phyloP scores from a whole-genome alignment of 441 rosid species.

The Bocquillonia castaneifolia region DNA sequence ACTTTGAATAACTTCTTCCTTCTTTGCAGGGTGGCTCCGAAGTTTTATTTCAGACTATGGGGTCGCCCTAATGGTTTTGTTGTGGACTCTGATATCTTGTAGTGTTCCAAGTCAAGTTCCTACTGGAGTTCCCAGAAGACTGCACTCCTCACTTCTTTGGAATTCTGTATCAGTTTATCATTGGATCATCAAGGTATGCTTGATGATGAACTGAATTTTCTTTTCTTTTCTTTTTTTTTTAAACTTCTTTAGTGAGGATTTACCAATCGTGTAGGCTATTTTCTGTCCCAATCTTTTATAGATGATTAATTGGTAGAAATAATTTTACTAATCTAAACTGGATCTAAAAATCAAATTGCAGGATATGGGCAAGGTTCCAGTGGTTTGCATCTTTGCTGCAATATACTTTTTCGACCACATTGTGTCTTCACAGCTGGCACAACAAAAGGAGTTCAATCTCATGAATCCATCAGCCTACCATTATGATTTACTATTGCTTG shows the following conservation, averaged over 20 bases:
- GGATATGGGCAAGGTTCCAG: conserved; percentile 76
- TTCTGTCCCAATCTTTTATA: not conserved
- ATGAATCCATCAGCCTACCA: conserved; percentile 82
- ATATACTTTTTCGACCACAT: conserved; percentile 86
- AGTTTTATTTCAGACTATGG: conserved; percentile 75
- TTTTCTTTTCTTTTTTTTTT: not conserved
- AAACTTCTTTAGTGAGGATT: conserved; percentile 10
- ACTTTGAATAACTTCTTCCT: not conserved
- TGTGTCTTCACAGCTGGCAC: conserved; percentile 88
- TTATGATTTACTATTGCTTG: conserved; percentile 67
- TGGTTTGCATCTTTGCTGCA: conserved; percentile 58
- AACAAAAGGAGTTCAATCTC: conserved; percentile 79
- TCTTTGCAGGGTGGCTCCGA: conserved; percentile 57
- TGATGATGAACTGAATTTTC: not conserved
- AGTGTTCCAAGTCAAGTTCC: conserved; percentile 47
- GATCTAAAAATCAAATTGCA: conserved; percentile 27
- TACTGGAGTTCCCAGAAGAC: conserved; percentile 70
- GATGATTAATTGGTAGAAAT: not conserved
- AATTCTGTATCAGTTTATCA: conserved; percentile 53
- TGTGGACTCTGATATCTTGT: conserved; percentile 62
- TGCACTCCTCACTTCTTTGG: conserved; percentile 70
- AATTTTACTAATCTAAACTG: not conserved
- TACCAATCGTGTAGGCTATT: not conserved
- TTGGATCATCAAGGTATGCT: conserved; percentile 67
- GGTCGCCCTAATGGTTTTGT: conserved; percentile 67